Percentiles rank a stretch among this genome's conserved stretches.
Conservation (phyloP, 345 rosid species). For the Eucalyptus melliodora region DNA sequence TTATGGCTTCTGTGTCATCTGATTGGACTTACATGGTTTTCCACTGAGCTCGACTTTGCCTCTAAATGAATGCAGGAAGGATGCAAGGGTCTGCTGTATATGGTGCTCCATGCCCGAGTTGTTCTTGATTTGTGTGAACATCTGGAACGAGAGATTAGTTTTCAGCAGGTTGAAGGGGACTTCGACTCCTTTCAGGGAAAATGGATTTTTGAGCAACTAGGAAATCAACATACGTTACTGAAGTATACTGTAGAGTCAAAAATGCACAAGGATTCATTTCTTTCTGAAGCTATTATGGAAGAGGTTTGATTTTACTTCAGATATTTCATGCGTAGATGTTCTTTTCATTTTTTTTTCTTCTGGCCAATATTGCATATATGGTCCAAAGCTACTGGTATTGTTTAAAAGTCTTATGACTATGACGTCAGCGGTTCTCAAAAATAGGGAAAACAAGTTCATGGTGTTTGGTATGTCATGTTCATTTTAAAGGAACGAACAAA, state of each 20-base stretch:
- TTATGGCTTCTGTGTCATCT: not conserved
- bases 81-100: slow-evolving; percentile 84
- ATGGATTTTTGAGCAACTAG: slow-evolving; percentile 87
- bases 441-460: not conserved
- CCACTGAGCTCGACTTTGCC: not conserved
- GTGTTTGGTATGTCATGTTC: not conserved
- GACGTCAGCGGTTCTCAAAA: not conserved
- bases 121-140: slow-evolving; percentile 76
- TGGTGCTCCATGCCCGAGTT: slow-evolving; percentile 97
- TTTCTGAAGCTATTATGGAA: slow-evolving; percentile 97
- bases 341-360: not conserved
- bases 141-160: slow-evolving; percentile 73
- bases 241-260: slow-evolving; percentile 88
- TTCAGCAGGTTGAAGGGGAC: slow-evolving; percentile 94
- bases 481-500: not conserved
- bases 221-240: slow-evolving; percentile 79
- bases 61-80: slow-evolving; percentile 52
- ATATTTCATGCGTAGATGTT: not conserved
- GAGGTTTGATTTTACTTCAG: slow-evolving; percentile 36
- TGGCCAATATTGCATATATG: not conserved
- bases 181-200: slow-evolving; percentile 87
- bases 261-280: slow-evolving; percentile 78
- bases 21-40: not conserved
- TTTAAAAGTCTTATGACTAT: not conserved
- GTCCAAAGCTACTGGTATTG: not conserved